Evolutionary conservation across 805 yeast species (phyloP).

Genomic region (Candida ponderosae): DNA sequence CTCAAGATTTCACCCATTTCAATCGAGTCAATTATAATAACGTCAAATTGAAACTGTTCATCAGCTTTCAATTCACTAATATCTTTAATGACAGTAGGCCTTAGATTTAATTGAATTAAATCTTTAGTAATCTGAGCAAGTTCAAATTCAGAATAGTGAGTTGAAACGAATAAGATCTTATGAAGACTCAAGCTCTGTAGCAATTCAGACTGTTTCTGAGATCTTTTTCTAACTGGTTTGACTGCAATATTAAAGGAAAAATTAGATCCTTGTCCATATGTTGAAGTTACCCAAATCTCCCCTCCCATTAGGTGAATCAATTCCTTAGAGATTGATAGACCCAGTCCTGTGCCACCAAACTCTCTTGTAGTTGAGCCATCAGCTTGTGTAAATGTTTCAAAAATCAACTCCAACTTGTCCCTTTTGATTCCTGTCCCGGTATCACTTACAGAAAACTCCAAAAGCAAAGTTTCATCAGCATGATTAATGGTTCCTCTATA

Average conservation of each 20-base stretch:
- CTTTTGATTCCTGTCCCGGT: constrained; percentile 87
- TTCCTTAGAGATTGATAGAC: constrained; percentile 80
- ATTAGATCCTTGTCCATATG: constrained; percentile 73
- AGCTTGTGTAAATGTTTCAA: constrained; percentile 88
- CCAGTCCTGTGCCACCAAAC: constrained; percentile 91
- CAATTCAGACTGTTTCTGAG: constrained; percentile 58
- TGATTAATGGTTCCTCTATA: constrained; percentile 9
- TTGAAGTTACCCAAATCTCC: constrained; percentile 83
- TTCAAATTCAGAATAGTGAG: constrained; percentile 47
- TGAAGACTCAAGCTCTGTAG: constrained; percentile 67
- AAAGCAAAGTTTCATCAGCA: constrained; percentile 33
- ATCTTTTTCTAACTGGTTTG: constrained; percentile 58
- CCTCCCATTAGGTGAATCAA: constrained; percentile 90
- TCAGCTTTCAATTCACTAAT: constrained; percentile 50
- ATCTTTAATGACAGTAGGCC: constrained; percentile 51
- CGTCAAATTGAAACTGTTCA: constrained; percentile 55
- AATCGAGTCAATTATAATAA: constrained; percentile 74
- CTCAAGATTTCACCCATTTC: constrained; percentile 68
- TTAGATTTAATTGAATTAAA: constrained; percentile 47
- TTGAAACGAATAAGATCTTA: constrained; percentile 61
- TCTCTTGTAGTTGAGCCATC: constrained; percentile 91
- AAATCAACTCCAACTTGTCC: constrained; percentile 77
- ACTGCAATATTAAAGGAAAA: constrained; percentile 77
- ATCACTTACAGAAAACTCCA: constrained; percentile 83
- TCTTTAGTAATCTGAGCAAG: constrained; percentile 42